Evolutionary conservation across 768 basidiomycete genomes (phyloP), one percentile per base, ranked within the genome.

Genomic region (Russula griseocarnosa): DNA sequence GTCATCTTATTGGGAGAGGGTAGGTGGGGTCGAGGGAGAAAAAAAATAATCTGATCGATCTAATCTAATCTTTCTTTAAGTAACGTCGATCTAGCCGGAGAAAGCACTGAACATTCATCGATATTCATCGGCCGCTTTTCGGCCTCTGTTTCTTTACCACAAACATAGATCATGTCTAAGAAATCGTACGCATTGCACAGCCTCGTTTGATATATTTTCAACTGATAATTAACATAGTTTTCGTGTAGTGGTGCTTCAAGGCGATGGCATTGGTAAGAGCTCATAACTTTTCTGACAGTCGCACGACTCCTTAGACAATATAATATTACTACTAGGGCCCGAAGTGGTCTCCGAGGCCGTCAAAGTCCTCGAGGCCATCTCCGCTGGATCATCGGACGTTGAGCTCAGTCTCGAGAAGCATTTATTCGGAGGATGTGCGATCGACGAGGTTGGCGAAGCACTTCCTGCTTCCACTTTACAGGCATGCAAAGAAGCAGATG

Each of bases 401-500:
- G 79, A 88, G 62, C 84, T 98, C 73, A 78, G 82, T 58, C 83
- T 99, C 55, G 83, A 88, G 71, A 74, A 80, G 28, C 85, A 92
- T 72, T 79, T 85, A 57, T 97, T 98, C 73, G 97, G 97, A 51
- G 97, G 97, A 61, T 86, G 83, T 70, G 94, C 95, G 2, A 97
- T 99, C 72, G 97, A 98, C 73, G 83, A 84, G 62, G 74, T 81
- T 52, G 92, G 93, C n/a, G 86, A 90, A 60, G 86, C 97, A 53
- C 77, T 98, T 1, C 94, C 97, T 1, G 81, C 86, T 7, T 80
- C 85, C 5, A 98, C 97, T 1, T 77, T 98, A 61, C 81, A 88
- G 66, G 94, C 94, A 22, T 98, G 95, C 77, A 81, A 91, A 73
- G 83, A 87, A 71, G 95, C 96, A 5, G 96, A 98, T 77, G 97